Conservation (phyloP, 306 rosid species). For the Potentilla sterilis region DNA sequence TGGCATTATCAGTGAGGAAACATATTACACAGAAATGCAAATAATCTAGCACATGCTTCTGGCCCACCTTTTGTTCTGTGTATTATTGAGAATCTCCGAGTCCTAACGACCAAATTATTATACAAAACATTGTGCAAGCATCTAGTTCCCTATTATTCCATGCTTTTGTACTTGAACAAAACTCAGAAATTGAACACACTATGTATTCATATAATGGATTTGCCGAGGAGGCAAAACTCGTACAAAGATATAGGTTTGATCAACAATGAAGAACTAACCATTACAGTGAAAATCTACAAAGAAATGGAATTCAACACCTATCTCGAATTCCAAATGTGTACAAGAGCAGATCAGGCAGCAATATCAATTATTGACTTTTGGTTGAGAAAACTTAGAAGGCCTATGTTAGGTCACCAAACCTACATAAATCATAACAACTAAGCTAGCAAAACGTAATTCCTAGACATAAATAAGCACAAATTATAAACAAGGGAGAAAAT, state of each 20-base stretch:
- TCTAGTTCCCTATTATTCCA: background rate
- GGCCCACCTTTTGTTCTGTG: slow-evolving; percentile 1
- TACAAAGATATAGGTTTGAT: slow-evolving; percentile 5
- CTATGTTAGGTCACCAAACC: slow-evolving; percentile 42
- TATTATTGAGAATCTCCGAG: slow-evolving; percentile 1
- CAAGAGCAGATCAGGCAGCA: slow-evolving; percentile 7
- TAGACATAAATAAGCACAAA: slow-evolving; percentile 23
- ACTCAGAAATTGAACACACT: background rate
- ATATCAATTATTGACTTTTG: slow-evolving; percentile 21
- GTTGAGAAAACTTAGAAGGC: slow-evolving; percentile 2
- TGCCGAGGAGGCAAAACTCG: background rate
- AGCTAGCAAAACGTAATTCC: slow-evolving; percentile 24
- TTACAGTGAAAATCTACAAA: background rate
- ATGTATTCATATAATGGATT: background rate
- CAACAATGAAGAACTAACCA: background rate
- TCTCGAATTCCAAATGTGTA: slow-evolving; percentile 6
- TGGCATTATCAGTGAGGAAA: slow-evolving; percentile 5
- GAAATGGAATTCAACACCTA: background rate
- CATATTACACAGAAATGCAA: slow-evolving; percentile 4
- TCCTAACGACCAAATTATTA: slow-evolving; percentile 7
- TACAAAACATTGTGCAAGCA: background rate
- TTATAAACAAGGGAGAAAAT: slow-evolving; percentile 24
- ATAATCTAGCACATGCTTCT: slow-evolving; percentile 26
- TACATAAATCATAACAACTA: slow-evolving; percentile 26
- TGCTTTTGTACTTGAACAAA: background rate